phyloP scores from a whole-genome alignment of 2,329 filamentous ascomycete species.

The Verticillium nonalfalfae region DNA sequence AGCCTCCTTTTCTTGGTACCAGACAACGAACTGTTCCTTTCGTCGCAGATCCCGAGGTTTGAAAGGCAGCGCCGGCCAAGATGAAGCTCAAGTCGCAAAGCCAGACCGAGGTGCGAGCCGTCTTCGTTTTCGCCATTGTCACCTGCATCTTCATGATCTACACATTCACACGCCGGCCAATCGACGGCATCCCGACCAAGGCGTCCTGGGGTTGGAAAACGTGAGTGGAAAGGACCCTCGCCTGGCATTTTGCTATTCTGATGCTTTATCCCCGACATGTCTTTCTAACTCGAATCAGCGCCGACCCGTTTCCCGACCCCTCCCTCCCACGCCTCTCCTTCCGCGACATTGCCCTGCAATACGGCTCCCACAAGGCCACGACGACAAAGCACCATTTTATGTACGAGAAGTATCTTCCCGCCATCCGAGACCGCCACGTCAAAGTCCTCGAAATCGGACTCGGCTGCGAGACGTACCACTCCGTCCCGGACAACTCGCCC shows the following conservation, averaged over 20 bases:
- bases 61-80: not conserved
- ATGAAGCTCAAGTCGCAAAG: not conserved
- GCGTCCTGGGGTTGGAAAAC: conserved; percentile 5
- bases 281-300: not conserved
- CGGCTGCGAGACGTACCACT: conserved; percentile 23
- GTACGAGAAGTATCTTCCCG: conserved; percentile 30
- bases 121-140: conserved; percentile 2
- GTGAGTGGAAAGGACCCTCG: not conserved
- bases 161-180: not conserved
- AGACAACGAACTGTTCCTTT: not conserved
- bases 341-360: conserved; percentile 25
- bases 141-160: conserved; percentile 1
- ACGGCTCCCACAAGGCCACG: conserved; percentile 33
- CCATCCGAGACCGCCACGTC: conserved; percentile 21
- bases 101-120: conserved; percentile 1
- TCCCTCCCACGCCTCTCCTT: conserved; percentile 13
- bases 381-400: conserved; percentile 30
- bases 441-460: conserved; percentile 35
- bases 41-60: not conserved
- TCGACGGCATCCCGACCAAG: not conserved
- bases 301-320: not conserved
- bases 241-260: not conserved
- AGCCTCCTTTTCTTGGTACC: not conserved
- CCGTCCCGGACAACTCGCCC: not conserved
- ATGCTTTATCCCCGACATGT: not conserved